Conservation (phyloP, 345 rosid genomes). For the rapeseed (Brassica napus) region Da-Ae NC_063442.1:30722501-30723000, state of each 20-base stretch:
- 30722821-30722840: no score
- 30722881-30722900: not conserved
- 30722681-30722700: not conserved
- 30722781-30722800: slow-evolving; percentile 97
- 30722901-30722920: not conserved
- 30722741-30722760: slow-evolving; percentile 99
- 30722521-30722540: slow-evolving; percentile 87
- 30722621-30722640: slow-evolving; percentile 92
- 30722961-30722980: slow-evolving; percentile 96
- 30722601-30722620: slow-evolving; percentile 95
- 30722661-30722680: slow-evolving; percentile 54
- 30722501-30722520: slow-evolving; percentile 88
- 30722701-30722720: not conserved
- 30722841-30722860: no score
- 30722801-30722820: slow-evolving; percentile 96
- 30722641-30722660: slow-evolving; percentile 95
- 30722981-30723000: slow-evolving; percentile 92
- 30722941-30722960: not conserved
- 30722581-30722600: slow-evolving; percentile 95
- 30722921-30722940: slow-evolving; percentile 12
- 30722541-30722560: slow-evolving; percentile 83
- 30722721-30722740: slow-evolving; percentile 62
- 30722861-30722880: not conserved
- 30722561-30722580: slow-evolving; percentile 95
- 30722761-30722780: slow-evolving; percentile 86